These are phyloP conservation scores for Pterocarpus santalinus DNA, from an alignment of 306 rosid genomes.

Conservation along the genomic window DNA sequence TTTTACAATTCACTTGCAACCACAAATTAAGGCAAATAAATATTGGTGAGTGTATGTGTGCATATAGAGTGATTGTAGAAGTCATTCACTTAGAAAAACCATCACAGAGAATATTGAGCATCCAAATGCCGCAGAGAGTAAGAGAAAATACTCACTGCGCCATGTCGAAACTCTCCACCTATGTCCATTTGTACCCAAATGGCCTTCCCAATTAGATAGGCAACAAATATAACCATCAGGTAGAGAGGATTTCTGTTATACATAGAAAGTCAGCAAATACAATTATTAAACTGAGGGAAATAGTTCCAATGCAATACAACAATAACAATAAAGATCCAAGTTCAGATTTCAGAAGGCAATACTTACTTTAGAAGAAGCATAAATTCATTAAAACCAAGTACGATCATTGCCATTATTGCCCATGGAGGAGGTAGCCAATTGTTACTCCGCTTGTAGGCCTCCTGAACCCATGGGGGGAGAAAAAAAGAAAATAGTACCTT, in stretches of 20 bases:
- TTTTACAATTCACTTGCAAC: conserved; percentile 3
- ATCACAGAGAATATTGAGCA: neutral
- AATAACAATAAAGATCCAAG: neutral
- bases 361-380: conserved; percentile 79
- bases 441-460: conserved; percentile 80
- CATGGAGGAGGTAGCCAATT: conserved; percentile 96
- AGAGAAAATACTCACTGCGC: conserved; percentile 67
- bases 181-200: conserved; percentile 88
- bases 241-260: conserved; percentile 86
- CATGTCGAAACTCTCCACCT: conserved; percentile 68
- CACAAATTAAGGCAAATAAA: conserved; percentile 26
- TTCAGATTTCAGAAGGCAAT: conserved; percentile 29
- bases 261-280: conserved; percentile 37
- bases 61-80: conserved; percentile 2
- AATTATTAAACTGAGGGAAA: conserved; percentile 26
- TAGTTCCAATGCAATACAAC: conserved; percentile 8
- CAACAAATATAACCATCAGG: conserved; percentile 69
- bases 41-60: neutral
- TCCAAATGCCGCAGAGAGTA: neutral
- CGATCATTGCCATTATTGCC: conserved; percentile 76
- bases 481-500: neutral
- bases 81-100: conserved; percentile 18
- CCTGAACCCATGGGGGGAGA: conserved; percentile 63
- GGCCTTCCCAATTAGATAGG: conserved; percentile 70
- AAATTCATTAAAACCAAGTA: conserved; percentile 90